Evolutionary conservation across 1,139 yeast species (phyloP).

Genomic region (Taphrina communis): DNA sequence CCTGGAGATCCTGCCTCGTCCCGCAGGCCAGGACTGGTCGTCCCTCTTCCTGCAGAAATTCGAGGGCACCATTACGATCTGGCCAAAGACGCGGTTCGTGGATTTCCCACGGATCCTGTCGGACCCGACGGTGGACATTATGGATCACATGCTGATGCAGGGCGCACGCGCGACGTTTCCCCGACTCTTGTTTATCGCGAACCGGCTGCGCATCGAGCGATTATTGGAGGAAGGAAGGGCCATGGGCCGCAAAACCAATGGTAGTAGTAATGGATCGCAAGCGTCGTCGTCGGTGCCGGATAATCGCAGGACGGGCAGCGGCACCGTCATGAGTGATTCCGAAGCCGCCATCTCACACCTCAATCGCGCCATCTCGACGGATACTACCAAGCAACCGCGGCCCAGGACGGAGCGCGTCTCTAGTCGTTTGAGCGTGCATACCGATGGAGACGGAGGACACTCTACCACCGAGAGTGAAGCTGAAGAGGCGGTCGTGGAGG

Average conservation of each 20-base stretch:
- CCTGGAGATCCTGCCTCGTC: slow-evolving; percentile 69
- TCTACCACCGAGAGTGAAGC: slow-evolving; percentile 1
- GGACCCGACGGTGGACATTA: slow-evolving; percentile 67
- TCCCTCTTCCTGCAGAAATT: slow-evolving; percentile 75
- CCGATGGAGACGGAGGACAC: slow-evolving; percentile 3
- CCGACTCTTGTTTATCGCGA: slow-evolving; percentile 65
- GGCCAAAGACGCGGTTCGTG: slow-evolving; percentile 67
- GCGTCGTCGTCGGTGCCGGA: too few relatives aligned
- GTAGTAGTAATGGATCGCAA: too few relatives aligned
- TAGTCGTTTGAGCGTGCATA: slow-evolving; percentile 16
- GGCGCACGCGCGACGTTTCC: slow-evolving; percentile 76
- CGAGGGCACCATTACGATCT: slow-evolving; percentile 75
- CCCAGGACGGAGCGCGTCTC: slow-evolving; percentile 6
- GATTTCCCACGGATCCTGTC: slow-evolving; percentile 71
- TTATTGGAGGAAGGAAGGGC: slow-evolving; percentile 58
- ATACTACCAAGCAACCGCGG: neutral
- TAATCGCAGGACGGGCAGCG: slow-evolving; percentile 9
- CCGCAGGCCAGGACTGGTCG: slow-evolving; percentile 81
- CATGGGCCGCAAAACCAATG: neutral
- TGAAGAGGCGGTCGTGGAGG: neutral
- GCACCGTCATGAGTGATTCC: slow-evolving; percentile 28
- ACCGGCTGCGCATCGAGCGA: slow-evolving; percentile 67
- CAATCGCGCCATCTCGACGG: neutral
- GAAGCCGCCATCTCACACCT: slow-evolving; percentile 16
- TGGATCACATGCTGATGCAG: slow-evolving; percentile 62